A percentile compares a stretch with the other conserved stretches of the same genome.
These are phyloP conservation scores for Taiozyma sp. DNA, from an alignment of 1,139 yeast genomes.

Conservation along the genomic window DNA sequence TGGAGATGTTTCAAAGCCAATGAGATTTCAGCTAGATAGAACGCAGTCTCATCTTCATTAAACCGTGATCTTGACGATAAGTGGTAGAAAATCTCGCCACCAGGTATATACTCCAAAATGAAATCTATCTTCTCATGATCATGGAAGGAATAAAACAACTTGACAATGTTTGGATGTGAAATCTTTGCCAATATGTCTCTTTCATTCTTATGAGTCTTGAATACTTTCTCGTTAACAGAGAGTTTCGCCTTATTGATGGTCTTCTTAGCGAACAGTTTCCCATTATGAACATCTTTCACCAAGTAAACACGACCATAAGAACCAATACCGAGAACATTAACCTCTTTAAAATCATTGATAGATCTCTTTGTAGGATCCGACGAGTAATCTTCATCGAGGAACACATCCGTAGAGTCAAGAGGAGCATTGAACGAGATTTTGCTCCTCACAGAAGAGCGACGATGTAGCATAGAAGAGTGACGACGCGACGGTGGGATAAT, in stretches of 20 bases:
- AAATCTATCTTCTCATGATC: slow-evolving; percentile 76
- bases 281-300: slow-evolving; percentile 62
- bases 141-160: slow-evolving; percentile 85
- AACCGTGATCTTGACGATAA: slow-evolving; percentile 45
- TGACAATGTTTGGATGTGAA: slow-evolving; percentile 86
- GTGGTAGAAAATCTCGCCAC: slow-evolving; percentile 91
- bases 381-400: slow-evolving; percentile 12
- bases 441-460: slow-evolving; percentile 10
- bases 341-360: slow-evolving; percentile 62
- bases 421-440: slow-evolving; percentile 9
- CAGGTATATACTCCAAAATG: slow-evolving; percentile 84
- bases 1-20: slow-evolving; percentile 81
- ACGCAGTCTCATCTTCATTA: slow-evolving; percentile 69
- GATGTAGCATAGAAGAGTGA: background rate
- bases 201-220: slow-evolving; percentile 22
- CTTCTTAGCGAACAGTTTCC: slow-evolving; percentile 80
- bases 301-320: slow-evolving; percentile 85
- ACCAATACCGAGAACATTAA: slow-evolving; percentile 81
- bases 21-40: slow-evolving; percentile 83
- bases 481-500: background rate
- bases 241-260: slow-evolving; percentile 80
- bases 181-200: slow-evolving; percentile 64
- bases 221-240: slow-evolving; percentile 31
- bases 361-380: slow-evolving; percentile 17
- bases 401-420: slow-evolving; percentile 9